phyloP scores from a whole-genome alignment of 164 flowering plant genomes.

The Vitis vinifera region ASM3070453v1 NC_081813.1:117001-117500 shows the following conservation, averaged over 20 bases:
- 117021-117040: slow-evolving; percentile 98
- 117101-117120: slow-evolving; percentile 70
- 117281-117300: slow-evolving; percentile 73
- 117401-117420: slow-evolving; percentile 97
- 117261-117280: slow-evolving; percentile 75
- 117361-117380: slow-evolving; percentile 98
- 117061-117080: slow-evolving; percentile 78
- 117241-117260: slow-evolving; percentile 64
- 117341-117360: slow-evolving; percentile 84
- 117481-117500: slow-evolving; percentile 2
- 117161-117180: background rate
- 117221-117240: slow-evolving; percentile 79
- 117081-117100: slow-evolving; percentile 90
- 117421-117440: background rate
- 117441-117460: background rate
- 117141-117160: slow-evolving; percentile 1
- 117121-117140: slow-evolving; percentile 10
- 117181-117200: slow-evolving; percentile 1
- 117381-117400: slow-evolving; percentile 99
- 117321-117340: slow-evolving; percentile 80
- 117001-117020: slow-evolving; percentile 96
- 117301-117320: slow-evolving; percentile 80
- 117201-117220: slow-evolving; percentile 96
- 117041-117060: slow-evolving; percentile 87
- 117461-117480: slow-evolving; percentile 1